Percentiles rank a stretch among this genome's conserved stretches.
These are phyloP conservation scores for Lasiodiplodia sp. DNA, from an alignment of 2,329 filamentous ascomycete species.

Conservation along the genomic window DNA sequence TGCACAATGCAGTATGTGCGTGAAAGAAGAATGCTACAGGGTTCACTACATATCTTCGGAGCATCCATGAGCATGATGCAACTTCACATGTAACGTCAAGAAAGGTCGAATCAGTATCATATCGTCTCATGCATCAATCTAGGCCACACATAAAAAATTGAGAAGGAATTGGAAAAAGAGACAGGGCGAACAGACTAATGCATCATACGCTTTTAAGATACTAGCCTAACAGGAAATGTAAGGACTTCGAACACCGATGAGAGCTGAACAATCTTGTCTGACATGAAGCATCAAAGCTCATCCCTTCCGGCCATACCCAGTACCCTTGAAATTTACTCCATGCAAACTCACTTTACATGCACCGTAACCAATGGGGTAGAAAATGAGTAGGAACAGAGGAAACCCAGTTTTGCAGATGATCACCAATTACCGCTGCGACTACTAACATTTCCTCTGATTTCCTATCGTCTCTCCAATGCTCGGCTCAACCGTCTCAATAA, in stretches of 20 bases:
- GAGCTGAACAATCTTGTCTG: neutral
- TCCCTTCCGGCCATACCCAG: neutral
- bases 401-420: neutral
- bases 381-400: neutral
- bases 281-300: neutral
- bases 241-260: neutral
- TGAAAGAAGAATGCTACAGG: too few relatives aligned
- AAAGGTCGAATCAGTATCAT: neutral
- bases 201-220: neutral
- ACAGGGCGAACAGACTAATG: neutral
- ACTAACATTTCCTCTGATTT: slow-evolving; percentile 9
- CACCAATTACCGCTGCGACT: slow-evolving; percentile 18
- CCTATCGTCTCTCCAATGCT: neutral
- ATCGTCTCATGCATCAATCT: neutral
- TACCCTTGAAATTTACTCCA: neutral
- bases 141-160: neutral
- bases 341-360: neutral
- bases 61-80: neutral
- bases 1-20: too few relatives aligned
- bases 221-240: neutral
- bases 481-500: neutral
- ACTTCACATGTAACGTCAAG: neutral
- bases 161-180: neutral
- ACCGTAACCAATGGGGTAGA: neutral
- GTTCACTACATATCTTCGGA: too few relatives aligned